phyloP scores from a whole-genome alignment of 345 rosid genomes.

The Cardamine occulta region DNA sequence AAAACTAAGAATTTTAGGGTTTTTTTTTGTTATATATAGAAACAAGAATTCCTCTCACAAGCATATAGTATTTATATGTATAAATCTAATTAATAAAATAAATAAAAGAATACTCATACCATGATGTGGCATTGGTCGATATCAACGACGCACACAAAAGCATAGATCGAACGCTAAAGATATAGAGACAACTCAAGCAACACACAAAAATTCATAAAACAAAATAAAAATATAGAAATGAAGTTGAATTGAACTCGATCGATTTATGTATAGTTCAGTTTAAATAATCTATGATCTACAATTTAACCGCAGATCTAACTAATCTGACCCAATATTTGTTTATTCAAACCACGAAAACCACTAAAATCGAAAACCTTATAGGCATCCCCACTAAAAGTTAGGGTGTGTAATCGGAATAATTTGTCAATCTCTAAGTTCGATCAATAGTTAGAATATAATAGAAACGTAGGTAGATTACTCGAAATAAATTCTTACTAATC shows the following conservation, averaged over 20 bases:
- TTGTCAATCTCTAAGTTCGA: constrained; percentile 8
- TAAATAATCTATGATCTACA: background rate
- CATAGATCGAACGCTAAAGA: background rate
- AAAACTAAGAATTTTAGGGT: background rate
- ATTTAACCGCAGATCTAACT: background rate
- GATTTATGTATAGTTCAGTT: background rate
- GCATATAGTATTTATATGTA: background rate
- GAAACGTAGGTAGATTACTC: background rate
- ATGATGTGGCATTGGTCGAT: background rate
- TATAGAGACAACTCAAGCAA: background rate
- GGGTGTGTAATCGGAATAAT: background rate
- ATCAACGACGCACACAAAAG: background rate
- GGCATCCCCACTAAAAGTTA: background rate
- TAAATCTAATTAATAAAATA: background rate
- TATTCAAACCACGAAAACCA: background rate
- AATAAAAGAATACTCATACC: background rate
- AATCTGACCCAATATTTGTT: background rate
- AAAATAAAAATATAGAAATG: background rate
- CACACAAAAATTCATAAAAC: background rate
- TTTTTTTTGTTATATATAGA: background rate
- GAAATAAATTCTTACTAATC: background rate
- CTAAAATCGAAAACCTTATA: background rate
- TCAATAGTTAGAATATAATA: background rate
- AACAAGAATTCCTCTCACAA: too few species aligned
- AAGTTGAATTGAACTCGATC: background rate